phyloP scores from a whole-genome alignment of 495 filamentous ascomycete species.

The Thermothielavioides terrestris region DNA sequence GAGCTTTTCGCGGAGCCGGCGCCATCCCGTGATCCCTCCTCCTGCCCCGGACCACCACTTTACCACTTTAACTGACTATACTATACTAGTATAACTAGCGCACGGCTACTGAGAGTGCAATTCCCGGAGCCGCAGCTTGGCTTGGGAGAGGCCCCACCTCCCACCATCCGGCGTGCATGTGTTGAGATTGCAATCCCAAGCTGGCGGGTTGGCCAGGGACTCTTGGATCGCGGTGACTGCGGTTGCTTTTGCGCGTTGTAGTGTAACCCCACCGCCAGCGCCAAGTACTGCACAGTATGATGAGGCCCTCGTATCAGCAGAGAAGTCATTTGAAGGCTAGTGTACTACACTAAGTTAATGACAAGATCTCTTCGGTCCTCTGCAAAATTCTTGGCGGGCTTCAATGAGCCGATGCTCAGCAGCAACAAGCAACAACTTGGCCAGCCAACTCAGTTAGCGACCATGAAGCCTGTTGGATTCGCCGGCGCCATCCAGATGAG shows the following conservation, averaged over 20 bases:
- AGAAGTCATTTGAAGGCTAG: not conserved
- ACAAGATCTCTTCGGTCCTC: not conserved
- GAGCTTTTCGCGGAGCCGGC: constrained; percentile 6
- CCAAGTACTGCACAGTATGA: not conserved
- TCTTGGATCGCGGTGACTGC: not conserved
- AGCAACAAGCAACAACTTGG: too few species aligned
- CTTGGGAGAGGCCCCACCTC: not conserved
- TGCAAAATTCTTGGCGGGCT: not conserved
- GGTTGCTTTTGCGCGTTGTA: not conserved
- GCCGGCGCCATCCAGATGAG: too few species aligned
- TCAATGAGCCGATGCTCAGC: too few species aligned
- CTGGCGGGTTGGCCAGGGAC: not conserved
- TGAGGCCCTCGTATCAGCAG: not conserved
- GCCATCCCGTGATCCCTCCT: constrained; percentile 5
- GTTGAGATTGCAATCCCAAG: constrained; percentile 1
- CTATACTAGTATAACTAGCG: too few species aligned
- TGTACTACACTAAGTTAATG: too few species aligned
- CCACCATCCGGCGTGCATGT: not conserved
- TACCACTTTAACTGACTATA: too few species aligned
- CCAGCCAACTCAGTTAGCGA: too few species aligned
- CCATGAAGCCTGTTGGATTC: too few species aligned
- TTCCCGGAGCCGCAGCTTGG: constrained; percentile 2
- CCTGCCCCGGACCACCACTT: constrained; percentile 3
- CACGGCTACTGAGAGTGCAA: not conserved
- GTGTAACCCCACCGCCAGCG: not conserved